Conservation (phyloP, 1,284 basidiomycete species). For the Marasmius tenuissimus region DNA sequence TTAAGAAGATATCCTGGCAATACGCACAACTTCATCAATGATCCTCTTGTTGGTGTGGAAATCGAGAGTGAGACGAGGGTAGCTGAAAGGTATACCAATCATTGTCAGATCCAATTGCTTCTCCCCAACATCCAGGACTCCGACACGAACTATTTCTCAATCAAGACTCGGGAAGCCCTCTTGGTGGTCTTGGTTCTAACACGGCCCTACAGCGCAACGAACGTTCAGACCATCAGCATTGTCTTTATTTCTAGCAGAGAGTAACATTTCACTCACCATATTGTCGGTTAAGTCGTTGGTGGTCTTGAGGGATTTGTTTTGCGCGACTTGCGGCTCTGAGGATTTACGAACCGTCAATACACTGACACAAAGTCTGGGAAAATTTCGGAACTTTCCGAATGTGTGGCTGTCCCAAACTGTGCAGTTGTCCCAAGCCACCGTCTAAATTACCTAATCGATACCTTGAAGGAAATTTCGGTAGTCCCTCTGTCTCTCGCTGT, state of each 20-base stretch:
- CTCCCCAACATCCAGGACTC: background rate
- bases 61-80: conserved; percentile 94
- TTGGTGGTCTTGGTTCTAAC: conserved; percentile 99
- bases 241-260: conserved; percentile 1
- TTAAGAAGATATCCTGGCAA: background rate
- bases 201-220: conserved; percentile 74
- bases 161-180: conserved; percentile 97
- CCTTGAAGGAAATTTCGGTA: background rate
- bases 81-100: conserved; percentile 47
- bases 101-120: background rate
- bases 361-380: background rate
- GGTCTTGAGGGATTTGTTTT: conserved; percentile 4
- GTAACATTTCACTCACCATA: conserved; percentile 44
- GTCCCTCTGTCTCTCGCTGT: background rate
- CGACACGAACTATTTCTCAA: conserved; percentile 94
- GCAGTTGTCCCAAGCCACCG: background rate
- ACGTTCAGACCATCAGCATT: conserved; percentile 5
- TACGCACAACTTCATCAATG: conserved; percentile 95
- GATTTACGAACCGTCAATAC: background rate
- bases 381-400: background rate
- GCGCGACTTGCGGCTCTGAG: background rate
- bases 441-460: no score
- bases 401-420: conserved; percentile 3
- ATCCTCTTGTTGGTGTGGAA: conserved; percentile 99
- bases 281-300: conserved; percentile 25